Evolutionary conservation across 2,329 filamentous ascomycete genomes (phyloP).

Genomic region (Nothophoma quercina): DNA sequence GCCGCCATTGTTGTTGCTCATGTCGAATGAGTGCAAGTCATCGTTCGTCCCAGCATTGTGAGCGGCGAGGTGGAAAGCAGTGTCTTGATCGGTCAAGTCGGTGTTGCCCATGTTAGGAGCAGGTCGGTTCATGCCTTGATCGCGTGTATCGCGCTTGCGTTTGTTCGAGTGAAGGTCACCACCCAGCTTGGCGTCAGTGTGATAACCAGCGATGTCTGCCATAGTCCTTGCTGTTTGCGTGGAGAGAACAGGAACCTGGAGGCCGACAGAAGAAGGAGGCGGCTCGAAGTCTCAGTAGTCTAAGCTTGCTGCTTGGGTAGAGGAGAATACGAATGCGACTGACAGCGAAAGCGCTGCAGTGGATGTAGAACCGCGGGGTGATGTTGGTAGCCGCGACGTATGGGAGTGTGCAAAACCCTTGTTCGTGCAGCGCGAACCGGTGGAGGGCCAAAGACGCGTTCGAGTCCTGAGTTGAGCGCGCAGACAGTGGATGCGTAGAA

Average conservation of each 20-base stretch:
- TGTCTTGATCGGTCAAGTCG: constrained; percentile 48
- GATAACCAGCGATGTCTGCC: constrained; percentile 51
- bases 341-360: constrained; percentile 23
- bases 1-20: constrained; percentile 61
- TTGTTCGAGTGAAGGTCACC: constrained; percentile 49
- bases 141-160: constrained; percentile 57
- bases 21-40: constrained; percentile 53
- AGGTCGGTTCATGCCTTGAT: constrained; percentile 50
- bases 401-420: constrained; percentile 22
- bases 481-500: constrained; percentile 31
- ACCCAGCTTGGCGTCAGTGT: constrained; percentile 47
- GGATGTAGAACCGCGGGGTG: constrained; percentile 24
- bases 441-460: constrained; percentile 29
- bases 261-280: background rate
- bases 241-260: constrained; percentile 5
- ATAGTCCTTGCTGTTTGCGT: constrained; percentile 25
- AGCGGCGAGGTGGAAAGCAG: constrained; percentile 49
- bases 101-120: constrained; percentile 44
- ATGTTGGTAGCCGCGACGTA: constrained; percentile 31
- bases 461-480: constrained; percentile 30
- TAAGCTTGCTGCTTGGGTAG: background rate
- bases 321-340: constrained; percentile 14
- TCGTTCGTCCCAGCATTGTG: constrained; percentile 53
- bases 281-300: background rate
- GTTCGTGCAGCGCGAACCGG: constrained; percentile 11